Evolutionary conservation across 371 early-diverging fungal genomes (phyloP).

Genomic region (Mortierella sp.): DNA sequence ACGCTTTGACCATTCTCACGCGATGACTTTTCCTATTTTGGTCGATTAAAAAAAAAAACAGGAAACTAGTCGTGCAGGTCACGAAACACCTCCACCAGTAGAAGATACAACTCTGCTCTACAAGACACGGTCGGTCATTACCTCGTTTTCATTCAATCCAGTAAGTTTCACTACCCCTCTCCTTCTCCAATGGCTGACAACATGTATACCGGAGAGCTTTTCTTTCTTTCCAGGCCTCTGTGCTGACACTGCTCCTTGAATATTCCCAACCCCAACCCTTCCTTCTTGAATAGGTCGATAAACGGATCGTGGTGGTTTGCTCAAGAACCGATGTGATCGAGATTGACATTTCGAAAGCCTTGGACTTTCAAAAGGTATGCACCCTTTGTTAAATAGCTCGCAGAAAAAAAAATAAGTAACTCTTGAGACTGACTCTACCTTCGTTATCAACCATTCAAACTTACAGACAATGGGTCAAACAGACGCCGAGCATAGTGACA

Average conservation of each 20-base stretch:
- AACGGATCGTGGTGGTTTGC: slow-evolving; percentile 59
- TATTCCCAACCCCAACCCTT: slow-evolving; percentile 54
- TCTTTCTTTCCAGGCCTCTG: background rate
- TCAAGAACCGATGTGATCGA: slow-evolving; percentile 68
- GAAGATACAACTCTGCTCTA: slow-evolving; percentile 41
- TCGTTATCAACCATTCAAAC: background rate
- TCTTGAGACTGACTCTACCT: background rate
- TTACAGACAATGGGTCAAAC: slow-evolving; percentile 16
- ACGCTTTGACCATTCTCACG: too few species aligned
- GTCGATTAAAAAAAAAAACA: background rate
- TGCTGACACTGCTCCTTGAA: background rate
- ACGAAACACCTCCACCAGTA: slow-evolving; percentile 23
- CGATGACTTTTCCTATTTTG: background rate
- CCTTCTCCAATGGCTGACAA: too few species aligned
- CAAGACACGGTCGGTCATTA: slow-evolving; percentile 50
- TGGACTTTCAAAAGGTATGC: slow-evolving; percentile 20
- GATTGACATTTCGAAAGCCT: slow-evolving; percentile 56
- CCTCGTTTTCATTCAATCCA: slow-evolving; percentile 47
- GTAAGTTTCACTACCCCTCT: slow-evolving; percentile 16
- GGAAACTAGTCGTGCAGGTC: slow-evolving; percentile 34
- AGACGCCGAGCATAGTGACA: slow-evolving; percentile 37
- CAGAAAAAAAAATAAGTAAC: background rate
- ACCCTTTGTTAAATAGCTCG: too few species aligned
- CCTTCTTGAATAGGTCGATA: slow-evolving; percentile 56
- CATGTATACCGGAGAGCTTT: too few species aligned